Percentiles rank a stretch among this genome's conserved stretches.
Conservation (phyloP, 163 green algal genomes). For the Chlorella variabilis region DNA sequence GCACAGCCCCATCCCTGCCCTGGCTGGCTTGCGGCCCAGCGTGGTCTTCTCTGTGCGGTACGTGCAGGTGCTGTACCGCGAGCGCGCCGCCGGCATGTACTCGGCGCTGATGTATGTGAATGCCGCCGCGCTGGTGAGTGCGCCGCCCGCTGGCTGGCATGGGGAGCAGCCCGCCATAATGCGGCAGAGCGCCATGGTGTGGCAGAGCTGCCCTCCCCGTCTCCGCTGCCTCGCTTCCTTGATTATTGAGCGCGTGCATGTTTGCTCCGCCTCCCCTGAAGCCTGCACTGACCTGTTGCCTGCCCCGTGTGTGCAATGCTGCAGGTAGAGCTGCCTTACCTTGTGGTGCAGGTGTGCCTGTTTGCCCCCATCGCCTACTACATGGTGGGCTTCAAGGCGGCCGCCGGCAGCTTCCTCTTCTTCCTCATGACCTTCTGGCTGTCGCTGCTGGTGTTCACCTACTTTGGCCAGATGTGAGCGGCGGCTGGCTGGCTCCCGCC, state of each 20-base stretch:
- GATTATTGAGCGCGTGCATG: constrained; percentile 26
- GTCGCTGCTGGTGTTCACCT: constrained; percentile 7
- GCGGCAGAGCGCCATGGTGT: constrained; percentile 62
- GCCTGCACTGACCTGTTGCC: no score
- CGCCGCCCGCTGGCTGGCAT: no score
- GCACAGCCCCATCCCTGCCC: no score
- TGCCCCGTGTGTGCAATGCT: not conserved
- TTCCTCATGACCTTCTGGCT: constrained; percentile 43
- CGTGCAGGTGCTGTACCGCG: constrained; percentile 60
- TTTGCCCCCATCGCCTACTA: constrained; percentile 48
- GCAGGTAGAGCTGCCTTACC: constrained; percentile 44
- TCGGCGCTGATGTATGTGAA: constrained; percentile 19
- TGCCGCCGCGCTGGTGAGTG: constrained; percentile 12
- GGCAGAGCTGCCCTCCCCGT: constrained; percentile 17
- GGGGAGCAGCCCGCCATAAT: no score
- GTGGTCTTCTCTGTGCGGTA: no score
- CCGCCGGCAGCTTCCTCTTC: constrained; percentile 42
- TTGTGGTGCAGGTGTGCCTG: constrained; percentile 37
- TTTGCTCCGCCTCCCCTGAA: no score
- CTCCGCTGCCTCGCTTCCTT: constrained; percentile 40
- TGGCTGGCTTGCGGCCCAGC: constrained; percentile 35
- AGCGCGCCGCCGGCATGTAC: constrained; percentile 45
- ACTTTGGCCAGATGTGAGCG: not conserved
- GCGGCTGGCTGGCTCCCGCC: no score
- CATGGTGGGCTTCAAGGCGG: constrained; percentile 38